Base-by-base conservation (phyloP, 2,329 filamentous ascomycete genomes). In the Venturia pyrina region DNA sequence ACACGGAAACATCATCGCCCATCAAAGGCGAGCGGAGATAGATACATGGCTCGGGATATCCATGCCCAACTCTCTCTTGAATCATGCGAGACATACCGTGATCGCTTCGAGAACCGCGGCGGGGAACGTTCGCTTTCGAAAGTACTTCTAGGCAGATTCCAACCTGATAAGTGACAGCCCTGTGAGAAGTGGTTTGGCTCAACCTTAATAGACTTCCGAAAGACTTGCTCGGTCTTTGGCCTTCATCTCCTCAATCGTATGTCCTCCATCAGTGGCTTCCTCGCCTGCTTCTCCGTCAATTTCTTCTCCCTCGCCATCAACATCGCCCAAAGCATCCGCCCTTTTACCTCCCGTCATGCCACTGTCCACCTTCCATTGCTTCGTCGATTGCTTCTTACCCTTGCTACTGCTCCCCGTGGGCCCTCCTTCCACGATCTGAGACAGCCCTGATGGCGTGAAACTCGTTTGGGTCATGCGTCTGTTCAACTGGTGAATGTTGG, bases 241-340 rank as follows among this genome's bases (percentile, higher is more conserved):
- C 34, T 67, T 65, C 63, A 41, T 34, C 41, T 60, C 53, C 50
- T 67, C 74, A 40, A 84, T 84, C 67, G 87, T 83, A 85, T 85
- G 63, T 28, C 37, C 44, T 50, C 43, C 65, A 37, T 50, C 66
- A 37, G 34, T 50, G 32, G n/a, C 40, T 21, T 61, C 32, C 37
- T 48, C 57, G 34, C 43, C 63, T 5, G 24, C 28, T 41, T 57
- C 63, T 34, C 43, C 46, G 19, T 32, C 44, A 8, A 59, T 17
- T 41, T 66, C 50, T 21, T 66, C 62, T n/a, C 63, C 62, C 17
- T 66, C 66, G 32, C 59, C 32, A n/a, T 67, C 64, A 63, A 77
- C 76, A 68, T 82, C 80, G 0, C 80, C 80, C 19, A 82, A 70
- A 5, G 77, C 72, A 70, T 82, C 79, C 0, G 80, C 80, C 46